Evolutionary conservation across 2,329 filamentous ascomycete species (phyloP).

Genomic region (Colletotrichum higginsianum): DNA sequence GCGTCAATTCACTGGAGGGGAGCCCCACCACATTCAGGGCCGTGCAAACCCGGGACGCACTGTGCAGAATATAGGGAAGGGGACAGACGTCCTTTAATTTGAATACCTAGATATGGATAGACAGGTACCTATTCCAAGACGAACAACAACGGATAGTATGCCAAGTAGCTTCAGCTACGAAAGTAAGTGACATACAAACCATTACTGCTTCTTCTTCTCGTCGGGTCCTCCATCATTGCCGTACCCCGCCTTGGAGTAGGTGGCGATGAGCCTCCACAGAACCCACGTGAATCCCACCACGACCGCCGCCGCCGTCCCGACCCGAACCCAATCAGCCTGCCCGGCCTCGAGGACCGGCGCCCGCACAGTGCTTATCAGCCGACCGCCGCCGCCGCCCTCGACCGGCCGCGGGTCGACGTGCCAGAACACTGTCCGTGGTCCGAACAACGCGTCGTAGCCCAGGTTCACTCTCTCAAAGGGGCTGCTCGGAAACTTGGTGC

Average conservation of each 20-base stretch:
- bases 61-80: background rate
- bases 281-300: constrained; percentile 79
- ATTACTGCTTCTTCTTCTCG: constrained; percentile 41
- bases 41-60: constrained; percentile 13
- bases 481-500: constrained; percentile 78
- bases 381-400: constrained; percentile 45
- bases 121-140: constrained; percentile 22
- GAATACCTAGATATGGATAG: background rate
- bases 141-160: background rate
- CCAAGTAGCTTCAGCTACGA: too few species aligned
- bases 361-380: constrained; percentile 68
- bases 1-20: background rate
- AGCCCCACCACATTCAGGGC: constrained; percentile 5
- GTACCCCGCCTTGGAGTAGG: constrained; percentile 54
- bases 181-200: background rate
- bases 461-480: constrained; percentile 89
- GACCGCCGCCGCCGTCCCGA: constrained; percentile 73
- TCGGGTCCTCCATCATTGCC: constrained; percentile 36
- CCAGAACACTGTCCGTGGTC: constrained; percentile 84
- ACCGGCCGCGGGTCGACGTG: constrained; percentile 73
- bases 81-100: background rate
- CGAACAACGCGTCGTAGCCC: constrained; percentile 89
- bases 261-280: constrained; percentile 69
- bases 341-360: constrained; percentile 77
- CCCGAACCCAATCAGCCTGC: constrained; percentile 62